Conservation (phyloP, 2,329 filamentous ascomycete genomes). For the Scopulariopsis brevicaulis region DNA sequence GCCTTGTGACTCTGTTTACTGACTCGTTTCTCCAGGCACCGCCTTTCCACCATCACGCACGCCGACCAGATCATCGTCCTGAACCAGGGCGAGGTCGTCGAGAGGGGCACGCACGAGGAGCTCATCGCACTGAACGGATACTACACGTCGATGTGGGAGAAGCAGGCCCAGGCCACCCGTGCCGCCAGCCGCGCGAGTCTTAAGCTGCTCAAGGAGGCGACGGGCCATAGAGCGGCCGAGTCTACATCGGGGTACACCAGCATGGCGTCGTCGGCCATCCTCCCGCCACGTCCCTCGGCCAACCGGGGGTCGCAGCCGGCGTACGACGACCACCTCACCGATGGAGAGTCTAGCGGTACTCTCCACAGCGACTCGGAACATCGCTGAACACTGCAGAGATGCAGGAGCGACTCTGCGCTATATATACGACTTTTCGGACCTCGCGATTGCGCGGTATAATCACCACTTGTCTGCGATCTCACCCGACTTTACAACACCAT, state of each 20-base stretch:
- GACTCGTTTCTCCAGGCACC: constrained; percentile 40
- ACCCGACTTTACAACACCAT: not conserved
- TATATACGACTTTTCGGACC: no score
- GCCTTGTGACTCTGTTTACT: constrained; percentile 6
- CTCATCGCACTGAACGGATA: constrained; percentile 58
- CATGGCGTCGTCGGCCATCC: constrained; percentile 22
- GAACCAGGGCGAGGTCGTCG: constrained; percentile 63
- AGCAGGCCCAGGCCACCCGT: constrained; percentile 69
- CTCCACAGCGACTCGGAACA: constrained; percentile 1
- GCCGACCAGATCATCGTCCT: constrained; percentile 79
- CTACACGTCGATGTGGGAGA: constrained; percentile 81
- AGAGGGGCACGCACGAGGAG: constrained; percentile 69
- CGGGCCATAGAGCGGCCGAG: constrained; percentile 16
- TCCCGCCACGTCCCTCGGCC: not conserved
- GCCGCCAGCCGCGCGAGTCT: constrained; percentile 38
- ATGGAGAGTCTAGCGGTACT: constrained; percentile 4
- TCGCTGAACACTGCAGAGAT: not conserved
- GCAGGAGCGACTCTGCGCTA: no score
- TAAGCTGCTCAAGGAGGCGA: constrained; percentile 16
- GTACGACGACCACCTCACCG: constrained; percentile 2
- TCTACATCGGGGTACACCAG: constrained; percentile 32
- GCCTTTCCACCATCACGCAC: constrained; percentile 74
- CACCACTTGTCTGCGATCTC: not conserved
- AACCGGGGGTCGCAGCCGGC: not conserved
- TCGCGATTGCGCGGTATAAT: not conserved